Evolutionary conservation across 768 basidiomycete genomes (phyloP).

Genomic region (Phlebiopsis flavidoalba): DNA sequence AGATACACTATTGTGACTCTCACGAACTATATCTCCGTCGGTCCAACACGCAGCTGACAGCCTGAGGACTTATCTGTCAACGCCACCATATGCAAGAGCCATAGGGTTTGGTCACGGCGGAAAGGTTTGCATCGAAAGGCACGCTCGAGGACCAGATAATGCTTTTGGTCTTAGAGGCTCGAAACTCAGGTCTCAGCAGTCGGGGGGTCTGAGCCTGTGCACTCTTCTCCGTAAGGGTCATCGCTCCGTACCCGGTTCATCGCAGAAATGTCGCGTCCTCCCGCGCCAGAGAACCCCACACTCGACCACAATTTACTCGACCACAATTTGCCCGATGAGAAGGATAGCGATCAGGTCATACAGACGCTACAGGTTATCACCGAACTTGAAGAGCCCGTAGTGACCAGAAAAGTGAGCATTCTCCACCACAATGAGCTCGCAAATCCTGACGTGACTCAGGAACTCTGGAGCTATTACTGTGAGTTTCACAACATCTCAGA

Average conservation of each 20-base stretch:
- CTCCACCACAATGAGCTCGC: neutral
- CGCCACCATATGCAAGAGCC: neutral
- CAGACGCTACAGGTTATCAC: neutral
- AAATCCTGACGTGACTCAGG: constrained; percentile 23
- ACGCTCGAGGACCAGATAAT: too few relatives aligned
- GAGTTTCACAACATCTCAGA: constrained; percentile 19
- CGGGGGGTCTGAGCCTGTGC: neutral
- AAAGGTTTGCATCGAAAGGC: too few relatives aligned
- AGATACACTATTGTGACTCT: too few relatives aligned
- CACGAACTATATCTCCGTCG: too few relatives aligned
- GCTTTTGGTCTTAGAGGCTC: too few relatives aligned
- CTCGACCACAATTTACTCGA: neutral
- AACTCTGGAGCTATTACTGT: constrained; percentile 82
- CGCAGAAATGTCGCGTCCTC: constrained; percentile 6
- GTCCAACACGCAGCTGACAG: too few relatives aligned
- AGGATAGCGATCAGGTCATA: neutral
- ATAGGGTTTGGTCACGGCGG: neutral
- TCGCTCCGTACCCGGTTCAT: neutral
- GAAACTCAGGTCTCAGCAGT: too few relatives aligned
- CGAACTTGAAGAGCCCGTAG: constrained; percentile 51
- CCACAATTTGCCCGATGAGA: neutral
- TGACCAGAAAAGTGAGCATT: constrained; percentile 42
- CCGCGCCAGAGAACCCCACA: constrained; percentile 3
- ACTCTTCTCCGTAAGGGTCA: neutral
- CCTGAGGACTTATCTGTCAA: too few relatives aligned